phyloP scores from a whole-genome alignment of 2,329 filamentous ascomycete species.

The Cordyceps cicadae region DNA sequence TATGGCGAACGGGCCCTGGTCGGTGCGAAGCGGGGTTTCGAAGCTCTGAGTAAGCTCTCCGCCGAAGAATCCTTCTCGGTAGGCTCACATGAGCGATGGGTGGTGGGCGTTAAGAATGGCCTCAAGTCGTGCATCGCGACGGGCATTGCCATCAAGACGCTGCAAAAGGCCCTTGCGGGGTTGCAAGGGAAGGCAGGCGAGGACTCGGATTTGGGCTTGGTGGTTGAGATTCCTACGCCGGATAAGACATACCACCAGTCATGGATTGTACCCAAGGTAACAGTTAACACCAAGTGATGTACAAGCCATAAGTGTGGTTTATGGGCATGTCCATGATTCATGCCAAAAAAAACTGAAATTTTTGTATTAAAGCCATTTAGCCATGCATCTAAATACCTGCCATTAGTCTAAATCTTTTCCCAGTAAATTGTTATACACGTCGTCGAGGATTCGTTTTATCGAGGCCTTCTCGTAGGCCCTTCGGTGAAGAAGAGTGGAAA shows the following conservation, averaged over 20 bases:
- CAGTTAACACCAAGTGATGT: conserved; percentile 13
- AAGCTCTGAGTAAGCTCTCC: conserved; percentile 45
- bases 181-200: not conserved
- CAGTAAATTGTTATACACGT: not conserved
- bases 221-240: conserved; percentile 41
- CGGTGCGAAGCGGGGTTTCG: conserved; percentile 47
- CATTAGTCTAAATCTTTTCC: not conserved
- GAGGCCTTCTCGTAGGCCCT: not conserved
- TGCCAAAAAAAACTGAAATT: not conserved
- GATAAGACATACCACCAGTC: conserved; percentile 53
- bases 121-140: conserved; percentile 64
- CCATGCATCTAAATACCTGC: not conserved
- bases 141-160: conserved; percentile 52
- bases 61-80: conserved; percentile 46
- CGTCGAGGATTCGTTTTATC: not conserved
- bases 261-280: conserved; percentile 54
- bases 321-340: not conserved
- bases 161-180: conserved; percentile 45
- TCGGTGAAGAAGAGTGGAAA: no score
- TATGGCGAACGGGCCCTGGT: conserved; percentile 38
- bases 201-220: conserved; percentile 28
- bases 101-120: conserved; percentile 47
- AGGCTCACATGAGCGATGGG: conserved; percentile 55
- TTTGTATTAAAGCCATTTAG: not conserved
- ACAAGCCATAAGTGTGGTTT: not conserved